Evolutionary conservation across 306 rosid genomes (phyloP).

Genomic region (Aeschynomene evenia): DNA sequence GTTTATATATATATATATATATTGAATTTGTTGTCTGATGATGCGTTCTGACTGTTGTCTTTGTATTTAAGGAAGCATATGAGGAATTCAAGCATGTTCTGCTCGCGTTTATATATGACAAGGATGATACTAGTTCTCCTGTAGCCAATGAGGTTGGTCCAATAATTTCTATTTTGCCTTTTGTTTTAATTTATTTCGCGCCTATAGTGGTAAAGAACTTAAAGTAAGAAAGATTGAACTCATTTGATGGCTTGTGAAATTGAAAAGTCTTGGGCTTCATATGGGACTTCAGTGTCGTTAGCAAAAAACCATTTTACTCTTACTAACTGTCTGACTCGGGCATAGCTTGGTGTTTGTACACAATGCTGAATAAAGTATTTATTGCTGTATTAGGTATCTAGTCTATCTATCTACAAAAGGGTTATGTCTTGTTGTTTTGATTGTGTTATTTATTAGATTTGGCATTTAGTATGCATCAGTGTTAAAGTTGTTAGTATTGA

Average conservation of each 20-base stretch:
- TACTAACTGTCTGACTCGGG: neutral
- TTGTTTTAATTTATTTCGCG: too few relatives aligned
- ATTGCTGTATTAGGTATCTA: neutral
- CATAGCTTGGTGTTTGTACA: neutral
- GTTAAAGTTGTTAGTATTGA: neutral
- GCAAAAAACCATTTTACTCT: conserved; percentile 8
- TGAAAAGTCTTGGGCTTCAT: neutral
- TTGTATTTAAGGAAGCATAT: conserved; percentile 89
- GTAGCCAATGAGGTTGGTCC: conserved; percentile 80
- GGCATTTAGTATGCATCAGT: neutral
- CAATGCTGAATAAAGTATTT: neutral
- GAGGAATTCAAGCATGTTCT: conserved; percentile 98
- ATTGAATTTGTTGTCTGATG: neutral
- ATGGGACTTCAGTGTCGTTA: neutral
- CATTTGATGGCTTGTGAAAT: neutral
- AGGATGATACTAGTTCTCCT: conserved; percentile 78
- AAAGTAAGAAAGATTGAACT: neutral
- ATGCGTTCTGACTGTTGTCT: conserved; percentile 41
- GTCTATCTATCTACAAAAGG: neutral
- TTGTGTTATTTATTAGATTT: neutral
- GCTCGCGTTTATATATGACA: conserved; percentile 91
- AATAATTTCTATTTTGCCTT: neutral
- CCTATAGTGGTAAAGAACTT: neutral
- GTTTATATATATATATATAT: neutral
- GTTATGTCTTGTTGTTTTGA: neutral